Conservation (phyloP, 176 grass and related monocot genomes). For the Areca catechu region DNA sequence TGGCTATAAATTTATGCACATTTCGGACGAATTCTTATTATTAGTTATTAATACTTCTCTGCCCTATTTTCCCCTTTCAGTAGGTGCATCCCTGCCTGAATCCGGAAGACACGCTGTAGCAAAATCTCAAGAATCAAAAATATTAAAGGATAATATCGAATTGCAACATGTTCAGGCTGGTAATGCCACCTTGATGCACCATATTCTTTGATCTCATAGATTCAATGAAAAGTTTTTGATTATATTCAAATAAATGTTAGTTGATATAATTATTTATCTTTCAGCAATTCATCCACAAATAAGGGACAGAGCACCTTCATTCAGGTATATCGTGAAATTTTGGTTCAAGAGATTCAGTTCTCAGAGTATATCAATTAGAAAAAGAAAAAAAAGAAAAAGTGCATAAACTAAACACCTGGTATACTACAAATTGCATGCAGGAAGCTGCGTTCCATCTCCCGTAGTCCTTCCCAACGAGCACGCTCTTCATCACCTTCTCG, state of each 20-base stretch:
- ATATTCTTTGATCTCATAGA: too few species aligned
- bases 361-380: too few species aligned
- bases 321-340: constrained; percentile 34
- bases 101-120: constrained; percentile 35
- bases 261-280: constrained; percentile 4
- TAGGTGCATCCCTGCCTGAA: constrained; percentile 43
- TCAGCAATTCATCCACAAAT: constrained; percentile 26
- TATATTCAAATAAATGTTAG: not conserved
- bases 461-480: constrained; percentile 45
- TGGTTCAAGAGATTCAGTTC: too few species aligned
- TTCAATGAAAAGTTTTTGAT: too few species aligned
- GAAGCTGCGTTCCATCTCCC: constrained; percentile 48
- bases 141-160: constrained; percentile 30
- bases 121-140: constrained; percentile 55
- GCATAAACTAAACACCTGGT: too few species aligned
- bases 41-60: constrained; percentile 2
- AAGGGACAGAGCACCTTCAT: constrained; percentile 54
- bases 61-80: constrained; percentile 10
- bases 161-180: constrained; percentile 29
- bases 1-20: too few species aligned
- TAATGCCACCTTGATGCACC: not conserved
- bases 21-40: too few species aligned
- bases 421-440: constrained; percentile 24
- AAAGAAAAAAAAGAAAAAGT: too few species aligned
- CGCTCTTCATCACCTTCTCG: constrained; percentile 54